Evolutionary conservation across 768 basidiomycete genomes (phyloP).

Genomic region (Tulasnella sp.): DNA sequence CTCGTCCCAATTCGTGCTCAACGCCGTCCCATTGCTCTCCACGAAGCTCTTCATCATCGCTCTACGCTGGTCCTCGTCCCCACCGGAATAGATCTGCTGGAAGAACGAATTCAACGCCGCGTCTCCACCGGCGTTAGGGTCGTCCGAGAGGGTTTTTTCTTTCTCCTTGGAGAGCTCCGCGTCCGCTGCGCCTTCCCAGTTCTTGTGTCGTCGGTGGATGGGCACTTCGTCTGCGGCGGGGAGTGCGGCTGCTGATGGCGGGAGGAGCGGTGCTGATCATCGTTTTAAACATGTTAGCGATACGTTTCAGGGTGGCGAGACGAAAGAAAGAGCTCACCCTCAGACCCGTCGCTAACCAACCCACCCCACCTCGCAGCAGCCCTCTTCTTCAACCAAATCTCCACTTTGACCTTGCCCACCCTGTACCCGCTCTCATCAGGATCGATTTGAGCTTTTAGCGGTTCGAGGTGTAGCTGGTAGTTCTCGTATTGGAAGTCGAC

Average conservation of each 20-base stretch:
- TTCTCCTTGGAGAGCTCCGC: conserved; percentile 61
- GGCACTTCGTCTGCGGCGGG: conserved; percentile 23
- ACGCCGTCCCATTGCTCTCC: conserved; percentile 90
- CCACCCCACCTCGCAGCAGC: conserved; percentile 62
- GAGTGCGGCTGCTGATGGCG: conserved; percentile 34
- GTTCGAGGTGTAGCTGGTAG: conserved; percentile 61
- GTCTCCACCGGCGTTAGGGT: conserved; percentile 88
- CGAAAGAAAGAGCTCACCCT: conserved; percentile 51
- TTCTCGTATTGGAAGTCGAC: conserved; percentile 44
- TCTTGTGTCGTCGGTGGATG: conserved; percentile 46
- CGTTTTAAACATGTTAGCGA: too few relatives aligned
- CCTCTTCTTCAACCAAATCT: conserved; percentile 68
- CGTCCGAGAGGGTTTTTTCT: conserved; percentile 59
- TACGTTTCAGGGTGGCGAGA: too few relatives aligned
- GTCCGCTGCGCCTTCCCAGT: conserved; percentile 83
- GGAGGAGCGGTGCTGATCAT: conserved; percentile 28
- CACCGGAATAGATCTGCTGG: conserved; percentile 82
- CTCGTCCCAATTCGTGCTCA: conserved; percentile 94
- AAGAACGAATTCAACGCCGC: conserved; percentile 79
- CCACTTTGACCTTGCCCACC: conserved; percentile 82
- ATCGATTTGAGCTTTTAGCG: conserved; percentile 75
- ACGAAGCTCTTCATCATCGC: conserved; percentile 98
- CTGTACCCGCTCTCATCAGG: conserved; percentile 51
- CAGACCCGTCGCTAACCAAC: conserved; percentile 58
- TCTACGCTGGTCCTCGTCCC: conserved; percentile 82